Base-by-base conservation (phyloP, 2,329 filamentous ascomycete species). In the Myriosclerotinia duriaeana region DNA sequence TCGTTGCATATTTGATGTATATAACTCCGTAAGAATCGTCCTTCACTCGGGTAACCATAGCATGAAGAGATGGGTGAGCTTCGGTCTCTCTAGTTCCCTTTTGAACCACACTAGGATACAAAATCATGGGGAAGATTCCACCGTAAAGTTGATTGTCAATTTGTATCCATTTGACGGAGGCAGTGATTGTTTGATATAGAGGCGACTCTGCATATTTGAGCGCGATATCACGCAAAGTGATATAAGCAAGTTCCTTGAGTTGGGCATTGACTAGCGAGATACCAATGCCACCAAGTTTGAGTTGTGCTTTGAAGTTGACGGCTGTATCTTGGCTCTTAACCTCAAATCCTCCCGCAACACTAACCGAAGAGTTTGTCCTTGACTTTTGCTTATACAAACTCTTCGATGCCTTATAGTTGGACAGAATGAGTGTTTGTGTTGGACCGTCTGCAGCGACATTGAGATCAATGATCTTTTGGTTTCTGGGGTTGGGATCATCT, bases 91-190 rank as follows among this genome's bases (percentile, higher is more conserved):
- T 46, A 2, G 92, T 93, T 71, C 93, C 95, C 83, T 98, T 98
- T 0, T 95, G 94, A 20, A 99, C 95, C 12, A 99, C 95, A 78
- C 93, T 97, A 7, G 95, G 95, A 77, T 99, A 99, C 66, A 99
- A 83, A 40, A 99, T 87, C 80, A 99, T 96, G 0, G 95, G 95
- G 83, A 99, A 99, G 72, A 99, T 93, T 36, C 96, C 95, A 38
- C 96, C 96, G 74, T 99, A 99, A 17, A 99, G 86, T 78, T 99
- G 95, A 73, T 99, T 99, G 79, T 99, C 95, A 72, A 99, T 91
- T 78, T 99, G 95, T 38, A 99, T 95, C 96, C 96, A 99, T 78
- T 99, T 98, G 76, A 98, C 89, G 0, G 92, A 91, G 61, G 95
- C 82, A 58, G 92, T 94, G 69, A 97, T 79, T 0, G 93, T 98